Base-by-base conservation (phyloP, 345 rosid species). In the Iberis pinnata region DNA sequence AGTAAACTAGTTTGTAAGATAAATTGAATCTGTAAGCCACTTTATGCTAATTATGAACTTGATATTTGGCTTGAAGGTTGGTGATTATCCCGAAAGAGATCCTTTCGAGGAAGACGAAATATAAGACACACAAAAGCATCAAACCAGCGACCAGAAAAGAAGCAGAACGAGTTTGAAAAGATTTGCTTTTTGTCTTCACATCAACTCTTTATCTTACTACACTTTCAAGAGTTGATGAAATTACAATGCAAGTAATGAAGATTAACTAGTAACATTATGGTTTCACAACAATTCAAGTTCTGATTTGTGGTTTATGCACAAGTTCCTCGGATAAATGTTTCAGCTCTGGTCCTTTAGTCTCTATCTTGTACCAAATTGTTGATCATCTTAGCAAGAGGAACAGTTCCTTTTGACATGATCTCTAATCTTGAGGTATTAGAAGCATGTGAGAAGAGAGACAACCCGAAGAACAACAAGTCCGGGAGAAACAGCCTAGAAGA, bases 331-430 rank as follows among this genome's bases (percentile, higher is more conserved):
- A 50, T 26, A 19, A 55, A 50, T 49, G 61, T 58, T 17, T 8
- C 14, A 10, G 41, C 64, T 35, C 20, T 59, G 39, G 18, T 59
- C 66, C 79, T 78, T n/a, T 64, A 80, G 59, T 84, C 94, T 65
- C 76, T 78, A 65, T 84, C 98, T 67, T 66, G 67, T 59, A 85
- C 64, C 73, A 88, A 75, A 66, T 83, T 92, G 71, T 72, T 80
- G 72, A 83, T 64, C 98, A 92, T 85, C 58, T 76, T 85, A 38
- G 62, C 89, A 76, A 92, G 73, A 64, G 96, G 96, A 65, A 76
- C 56, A 22, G 98, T 88, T 40, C 98, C 98, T 67, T 92, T 92
- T 1, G 78, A 70, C 98, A 92, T 92, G 65, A 92, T 92, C 84
- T 92, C 98, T 26, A 83, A 46, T 68, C 96, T 83, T 62, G 93